Base-by-base conservation (phyloP, 352 stramenopile species). In the Globisporangium takayamanum region DNA sequence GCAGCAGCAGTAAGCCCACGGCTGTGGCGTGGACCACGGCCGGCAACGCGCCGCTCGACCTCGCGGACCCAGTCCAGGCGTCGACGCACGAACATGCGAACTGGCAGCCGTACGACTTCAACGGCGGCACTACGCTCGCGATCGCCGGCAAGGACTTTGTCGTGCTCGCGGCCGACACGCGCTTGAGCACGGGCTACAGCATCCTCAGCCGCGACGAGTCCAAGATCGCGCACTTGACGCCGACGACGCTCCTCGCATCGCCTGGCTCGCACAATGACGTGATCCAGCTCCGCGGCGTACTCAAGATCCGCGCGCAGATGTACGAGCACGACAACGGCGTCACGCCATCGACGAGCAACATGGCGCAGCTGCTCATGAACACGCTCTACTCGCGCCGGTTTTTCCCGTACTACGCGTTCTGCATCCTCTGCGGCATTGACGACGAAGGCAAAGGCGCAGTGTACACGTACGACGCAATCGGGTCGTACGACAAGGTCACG, bases 381-480 rank as follows among this genome's bases (percentile, higher is more conserved):
- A 99, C 96, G 54, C 80, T 99, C 18, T 99, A 99, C 79, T 96
- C 94, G 76, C 83, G 89, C 22, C 88, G 97, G 41, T 99, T 99
- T 74, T 99, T 99, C 79, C 97, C 97, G 30, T 99, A 99, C 79
- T 99, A 99, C 72, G 89, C 95, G 36, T 99, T 99, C 73, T 98
- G 98, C 70, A 94, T 99, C 57, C 75, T 99, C 18, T 94, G 87
- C 28, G 97, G 97, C 22, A 88, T 99, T 44, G 97, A 99, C 73
- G 85, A 92, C 51, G 78, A 99, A 50, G 96, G 97, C 44, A 98
- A 97, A 63, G 97, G 97, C 18, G 92, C 79, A 16, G 89, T 99
- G 37, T 99, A 98, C 79, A 97, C 92, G 57, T 99, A 99, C 83
- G 97, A 99, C 81, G 96, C 96, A 54, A 96, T 99, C 67, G 97